Conservation (phyloP, 768 basidiomycete genomes). For the Amanita fuliginea region DNA sequence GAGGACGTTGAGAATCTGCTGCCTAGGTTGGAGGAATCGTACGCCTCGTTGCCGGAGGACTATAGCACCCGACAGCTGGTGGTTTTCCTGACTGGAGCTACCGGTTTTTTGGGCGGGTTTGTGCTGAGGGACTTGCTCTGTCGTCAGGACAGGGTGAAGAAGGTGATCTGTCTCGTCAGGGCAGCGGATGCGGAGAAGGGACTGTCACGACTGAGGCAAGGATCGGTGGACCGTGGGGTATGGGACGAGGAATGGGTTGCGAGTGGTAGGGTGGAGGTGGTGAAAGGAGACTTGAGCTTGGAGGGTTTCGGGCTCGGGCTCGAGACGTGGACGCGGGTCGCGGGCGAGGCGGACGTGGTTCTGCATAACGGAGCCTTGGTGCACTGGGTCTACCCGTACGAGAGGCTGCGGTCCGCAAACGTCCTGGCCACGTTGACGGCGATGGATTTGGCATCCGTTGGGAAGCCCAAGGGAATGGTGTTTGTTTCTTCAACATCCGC, state of each 20-base stretch:
- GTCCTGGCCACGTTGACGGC: conserved; percentile 86
- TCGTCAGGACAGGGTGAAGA: conserved; percentile 50
- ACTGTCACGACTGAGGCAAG: conserved; percentile 57
- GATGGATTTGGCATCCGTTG: conserved; percentile 63
- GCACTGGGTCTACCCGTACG: conserved; percentile 98
- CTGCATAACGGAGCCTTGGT: conserved; percentile 98
- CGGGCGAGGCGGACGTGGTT: conserved; percentile 67
- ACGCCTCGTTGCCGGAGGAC: conserved; percentile 48
- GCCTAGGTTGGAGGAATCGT: conserved; percentile 45
- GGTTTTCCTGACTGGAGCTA: conserved; percentile 93
- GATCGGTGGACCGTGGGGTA: conserved; percentile 66
- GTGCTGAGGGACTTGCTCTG: conserved; percentile 72
- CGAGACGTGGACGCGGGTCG: conserved; percentile 54
- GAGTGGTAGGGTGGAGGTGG: conserved; percentile 59
- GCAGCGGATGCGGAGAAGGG: conserved; percentile 53
- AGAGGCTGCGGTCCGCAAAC: conserved; percentile 83
- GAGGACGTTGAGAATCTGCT: conserved; percentile 64
- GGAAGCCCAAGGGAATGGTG: conserved; percentile 68
- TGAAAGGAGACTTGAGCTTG: conserved; percentile 74
- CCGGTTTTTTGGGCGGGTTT: conserved; percentile 94
- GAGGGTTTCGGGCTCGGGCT: conserved; percentile 63
- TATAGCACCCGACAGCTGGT: conserved; percentile 47
- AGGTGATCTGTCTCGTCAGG: conserved; percentile 90
- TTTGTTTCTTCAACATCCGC: conserved; percentile 97
- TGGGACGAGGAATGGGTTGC: conserved; percentile 84